Base-by-base conservation (phyloP, 2,329 filamentous ascomycete genomes). In the Fusarium lateritium region DNA sequence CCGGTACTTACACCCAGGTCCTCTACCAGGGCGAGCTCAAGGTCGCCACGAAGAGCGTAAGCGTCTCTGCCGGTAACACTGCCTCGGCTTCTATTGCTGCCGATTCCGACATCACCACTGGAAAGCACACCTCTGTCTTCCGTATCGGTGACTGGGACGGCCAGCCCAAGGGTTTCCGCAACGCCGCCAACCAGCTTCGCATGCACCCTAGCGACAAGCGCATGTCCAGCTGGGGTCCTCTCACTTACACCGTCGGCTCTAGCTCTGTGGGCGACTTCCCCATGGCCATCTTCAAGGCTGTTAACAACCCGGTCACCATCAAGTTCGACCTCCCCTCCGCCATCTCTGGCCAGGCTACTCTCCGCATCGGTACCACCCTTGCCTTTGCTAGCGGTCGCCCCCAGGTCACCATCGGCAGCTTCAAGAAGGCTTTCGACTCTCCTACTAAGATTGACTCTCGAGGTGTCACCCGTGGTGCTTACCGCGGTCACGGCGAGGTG, bases 171-270 rank as follows among this genome's bases (percentile, higher is more conserved):
- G 89, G 88, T 17, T 90, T 92, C 82, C 84, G 85, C 68, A 92
- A 92, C 74, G 89, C 89, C 15, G 89, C 85, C 56, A 90, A 90
- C 72, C 86, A 90, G 75, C 83, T 88, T 15, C 84, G 88, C 52
- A 92, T 92, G 89, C 90, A 92, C 75, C 90, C 89, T 5, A 88
- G 86, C 6, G 90, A 91, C 77, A 79, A 78, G 39, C 86, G 89
- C 72, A 92, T 92, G 89, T 78, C 81, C 26, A 81, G 80, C 57
- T 92, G 89, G 89, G 83, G 81, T 0, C 83, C 88, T 1, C 71
- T 84, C 14, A 91, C 88, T 1, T 91, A 89, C 78, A 90, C 86
- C 3, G 85, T 90, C 13, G 89, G 88, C 40, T 84, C 83, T 22
- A 87, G 84, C 24, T 75, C 79, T 7, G 73, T 84, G 2, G 78